Base-by-base conservation (phyloP, 345 rosid species). In the Citrus medica region DNA sequence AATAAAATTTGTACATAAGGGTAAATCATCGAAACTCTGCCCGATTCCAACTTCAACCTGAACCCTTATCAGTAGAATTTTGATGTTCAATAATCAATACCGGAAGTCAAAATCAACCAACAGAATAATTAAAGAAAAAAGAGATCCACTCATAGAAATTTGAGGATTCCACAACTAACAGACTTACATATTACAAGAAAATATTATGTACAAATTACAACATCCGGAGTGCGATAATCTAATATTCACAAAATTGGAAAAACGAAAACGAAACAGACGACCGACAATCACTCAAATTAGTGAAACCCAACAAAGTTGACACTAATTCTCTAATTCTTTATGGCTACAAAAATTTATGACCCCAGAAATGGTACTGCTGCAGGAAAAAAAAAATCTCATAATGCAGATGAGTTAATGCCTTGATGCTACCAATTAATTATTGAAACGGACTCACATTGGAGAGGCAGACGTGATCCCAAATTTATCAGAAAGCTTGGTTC, bases 401-500 rank as follows among this genome's bases (percentile, higher is more conserved):
- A 17, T 9, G 48, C 40, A 14, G 17, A n/a, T 38, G 55, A 67
- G 25, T 4, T 62, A 28, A 27, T 3, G 65, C 33, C 33, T 61
- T 61, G 6, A 32, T 14, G 35, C 1, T 3, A 32, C n/a, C 42
- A 65, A 33, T 65, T 42, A 12, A 19, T 5, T 46, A 22, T 27
- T 46, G 5, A 46, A 42, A 46, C n/a, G 7, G 6, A 10, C 74
- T 70, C 82, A 82, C 27, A 79, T 38, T 51, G 84, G 81, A 78
- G 86, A 85, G 73, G 86, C 69, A 27, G 87, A 83, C 30, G 82
- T 55, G 67, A 88, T 48, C 67, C 77, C 85, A 69, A 88, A 80
- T 69, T 85, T 79, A 63, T 84, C 84, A 40, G 90, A 83, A 38
- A 87, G 85, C n/a, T 90, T 86, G 76, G 89, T 80, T 78, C 89